A percentile compares a stretch with the other conserved stretches of the same genome.
These are phyloP conservation scores for Ogataea haglerorum DNA, from an alignment of 805 yeast genomes.

Conservation along the genomic window DNA sequence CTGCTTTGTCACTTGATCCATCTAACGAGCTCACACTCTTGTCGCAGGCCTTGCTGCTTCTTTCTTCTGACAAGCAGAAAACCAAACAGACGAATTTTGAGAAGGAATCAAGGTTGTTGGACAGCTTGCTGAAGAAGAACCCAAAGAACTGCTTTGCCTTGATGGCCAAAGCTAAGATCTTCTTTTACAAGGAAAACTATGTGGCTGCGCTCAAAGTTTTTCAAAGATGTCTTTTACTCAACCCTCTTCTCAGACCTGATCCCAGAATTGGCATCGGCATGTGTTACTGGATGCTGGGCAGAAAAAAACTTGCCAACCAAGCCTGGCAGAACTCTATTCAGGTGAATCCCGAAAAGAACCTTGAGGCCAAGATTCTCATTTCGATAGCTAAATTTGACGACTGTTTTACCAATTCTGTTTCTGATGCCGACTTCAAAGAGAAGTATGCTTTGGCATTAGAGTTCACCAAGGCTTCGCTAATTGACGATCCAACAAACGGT, in stretches of 20 bases:
- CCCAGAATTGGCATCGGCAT: slow-evolving; percentile 93
- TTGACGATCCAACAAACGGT: slow-evolving; percentile 46
- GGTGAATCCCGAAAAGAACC: slow-evolving; percentile 52
- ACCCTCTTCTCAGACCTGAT: slow-evolving; percentile 82
- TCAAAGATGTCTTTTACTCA: slow-evolving; percentile 74
- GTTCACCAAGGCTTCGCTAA: slow-evolving; percentile 40
- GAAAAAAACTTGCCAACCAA: slow-evolving; percentile 65
- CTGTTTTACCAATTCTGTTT: slow-evolving; percentile 52
- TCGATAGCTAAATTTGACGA: slow-evolving; percentile 66
- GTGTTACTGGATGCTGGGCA: slow-evolving; percentile 87
- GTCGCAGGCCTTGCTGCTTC: slow-evolving; percentile 61
- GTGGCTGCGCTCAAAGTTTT: slow-evolving; percentile 71
- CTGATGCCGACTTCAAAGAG: slow-evolving; percentile 58
- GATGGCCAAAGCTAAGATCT: slow-evolving; percentile 78
- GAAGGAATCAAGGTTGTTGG: slow-evolving; percentile 67
- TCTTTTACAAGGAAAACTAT: slow-evolving; percentile 70
- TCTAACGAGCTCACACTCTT: slow-evolving; percentile 49
- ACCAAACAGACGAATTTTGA: slow-evolving; percentile 61
- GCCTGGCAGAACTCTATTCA: slow-evolving; percentile 83
- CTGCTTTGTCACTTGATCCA: slow-evolving; percentile 46
- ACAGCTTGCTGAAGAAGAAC: slow-evolving; percentile 51
- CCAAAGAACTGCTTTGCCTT: slow-evolving; percentile 70
- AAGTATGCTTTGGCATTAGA: slow-evolving; percentile 59
- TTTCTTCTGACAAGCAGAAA: slow-evolving; percentile 63
- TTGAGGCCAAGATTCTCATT: slow-evolving; percentile 61